phyloP scores from a whole-genome alignment of 202 grass and related monocot species.

The Brachypodium distachyon region DNA sequence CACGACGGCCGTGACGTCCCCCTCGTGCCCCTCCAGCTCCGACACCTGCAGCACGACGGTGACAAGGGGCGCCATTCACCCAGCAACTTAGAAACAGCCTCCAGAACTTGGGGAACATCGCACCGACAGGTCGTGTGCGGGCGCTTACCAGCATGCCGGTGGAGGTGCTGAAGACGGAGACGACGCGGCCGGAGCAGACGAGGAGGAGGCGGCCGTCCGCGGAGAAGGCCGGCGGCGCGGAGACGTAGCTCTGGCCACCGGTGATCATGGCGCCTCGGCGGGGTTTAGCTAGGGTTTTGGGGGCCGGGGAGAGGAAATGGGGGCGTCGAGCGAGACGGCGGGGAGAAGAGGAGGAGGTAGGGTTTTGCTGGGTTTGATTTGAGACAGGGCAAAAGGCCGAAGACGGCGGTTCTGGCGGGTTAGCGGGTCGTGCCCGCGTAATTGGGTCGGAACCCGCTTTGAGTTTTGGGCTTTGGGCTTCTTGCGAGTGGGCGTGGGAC shows the following conservation, averaged over 20 bases:
- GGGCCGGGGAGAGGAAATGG: background rate
- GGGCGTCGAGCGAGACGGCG: background rate
- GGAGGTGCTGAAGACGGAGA: conserved; percentile 77
- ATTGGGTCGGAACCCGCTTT: background rate
- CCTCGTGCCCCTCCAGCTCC: conserved; percentile 87
- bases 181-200: conserved; percentile 55
- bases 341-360: conserved; percentile 25
- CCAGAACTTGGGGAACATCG: too few relatives aligned
- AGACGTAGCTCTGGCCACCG: conserved; percentile 78
- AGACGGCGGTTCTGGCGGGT: background rate
- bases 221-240: conserved; percentile 78
- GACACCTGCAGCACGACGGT: conserved; percentile 24
- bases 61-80: background rate
- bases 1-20: conserved; percentile 60
- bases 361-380: conserved; percentile 40
- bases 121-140: too few relatives aligned
- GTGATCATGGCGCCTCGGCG: conserved; percentile 56
- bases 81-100: too few relatives aligned
- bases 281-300: conserved; percentile 22
- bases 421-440: background rate
- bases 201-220: conserved; percentile 62
- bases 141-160: conserved; percentile 69
- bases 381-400: background rate
- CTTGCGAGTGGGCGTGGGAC: background rate
- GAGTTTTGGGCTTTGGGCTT: background rate